These are phyloP conservation scores for Phylloboletellus chloephorus DNA, from an alignment of 1,284 basidiomycete genomes.

Conservation along the genomic window DNA sequence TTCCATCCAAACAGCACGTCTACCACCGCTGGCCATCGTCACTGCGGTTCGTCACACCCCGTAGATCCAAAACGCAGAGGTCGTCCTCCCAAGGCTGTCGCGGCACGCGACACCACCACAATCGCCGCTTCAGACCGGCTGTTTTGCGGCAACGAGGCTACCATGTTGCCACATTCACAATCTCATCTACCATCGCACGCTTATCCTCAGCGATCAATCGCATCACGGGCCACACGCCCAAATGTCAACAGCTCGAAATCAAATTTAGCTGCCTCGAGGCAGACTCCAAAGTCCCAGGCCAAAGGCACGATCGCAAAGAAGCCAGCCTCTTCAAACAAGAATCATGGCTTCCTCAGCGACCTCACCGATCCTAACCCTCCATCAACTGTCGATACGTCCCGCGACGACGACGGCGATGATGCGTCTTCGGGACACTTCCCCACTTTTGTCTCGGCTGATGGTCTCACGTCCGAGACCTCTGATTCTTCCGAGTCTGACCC, in stretches of 20 bases:
- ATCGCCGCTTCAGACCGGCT: constrained; percentile 19
- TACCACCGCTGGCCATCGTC: constrained; percentile 29
- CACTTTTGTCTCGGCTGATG: constrained; percentile 65
- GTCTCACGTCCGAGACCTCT: constrained; percentile 42
- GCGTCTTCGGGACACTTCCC: constrained; percentile 45
- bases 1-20: constrained; percentile 13
- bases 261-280: constrained; percentile 34
- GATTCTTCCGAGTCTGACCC: constrained; percentile 37
- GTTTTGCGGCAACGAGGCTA: constrained; percentile 29
- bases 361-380: constrained; percentile 33
- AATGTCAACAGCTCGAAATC: constrained; percentile 21
- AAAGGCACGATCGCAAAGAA: constrained; percentile 40
- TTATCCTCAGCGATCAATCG: constrained; percentile 17
- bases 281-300: constrained; percentile 32
- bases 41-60: constrained; percentile 21
- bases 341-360: constrained; percentile 28
- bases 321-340: constrained; percentile 29
- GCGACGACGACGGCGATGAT: constrained; percentile 34
- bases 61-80: constrained; percentile 47
- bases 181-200: constrained; percentile 29
- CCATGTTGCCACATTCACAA: constrained; percentile 33
- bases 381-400: constrained; percentile 13
- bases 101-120: constrained; percentile 26
- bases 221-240: constrained; percentile 25
- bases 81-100: constrained; percentile 47